Evolutionary conservation across 805 yeast genomes (phyloP), one percentile per base, ranked within the genome.

Genomic region (Nakazawaea sp.): DNA sequence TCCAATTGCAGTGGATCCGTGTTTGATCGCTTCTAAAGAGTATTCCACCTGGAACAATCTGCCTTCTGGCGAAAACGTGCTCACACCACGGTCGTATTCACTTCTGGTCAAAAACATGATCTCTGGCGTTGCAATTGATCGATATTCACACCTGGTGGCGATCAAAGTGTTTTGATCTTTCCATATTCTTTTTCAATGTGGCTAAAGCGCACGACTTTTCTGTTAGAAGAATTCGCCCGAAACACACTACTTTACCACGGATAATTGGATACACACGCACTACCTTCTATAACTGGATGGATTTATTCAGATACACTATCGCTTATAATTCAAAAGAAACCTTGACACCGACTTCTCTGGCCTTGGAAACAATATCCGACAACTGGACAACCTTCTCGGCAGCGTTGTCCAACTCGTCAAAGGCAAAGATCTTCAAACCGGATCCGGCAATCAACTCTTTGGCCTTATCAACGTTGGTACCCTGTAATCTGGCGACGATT

Each of bases 51-150:
- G 98, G 66, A 92, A 92, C 44, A 92, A 68, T 57, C 99, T 83
- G 18, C 99, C 99, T 59, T 94, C 98, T 18, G 99, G 99, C 2
- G 97, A 89, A 61, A 94, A 92, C 7, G 99, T 94, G 54, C 94
- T 83, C 34, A 92, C 98, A 45, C 98, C 99, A 61, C 99, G 83
- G 59, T 92, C 99, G 61, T 92, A 92, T 70, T 92, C 99, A 65
- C 95, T 84, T 80, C 99, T 83, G n/a, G 99, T 92, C 49, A 92
- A 74, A 64, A 92, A 92, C 99, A 92, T 92, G 36, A n/a, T n/a
- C n/a, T n/a, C n/a, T n/a, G n/a, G n/a, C n/a, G n/a, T n/a, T n/a
- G n/a, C n/a, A n/a, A n/a, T n/a, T n/a, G n/a, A n/a, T n/a, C n/a
- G n/a, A n/a, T n/a, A n/a, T n/a, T n/a, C n/a, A n/a, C n/a, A n/a